phyloP scores from a whole-genome alignment of 2,329 filamentous ascomycete genomes.

The Penicillium corylophilum region DNA sequence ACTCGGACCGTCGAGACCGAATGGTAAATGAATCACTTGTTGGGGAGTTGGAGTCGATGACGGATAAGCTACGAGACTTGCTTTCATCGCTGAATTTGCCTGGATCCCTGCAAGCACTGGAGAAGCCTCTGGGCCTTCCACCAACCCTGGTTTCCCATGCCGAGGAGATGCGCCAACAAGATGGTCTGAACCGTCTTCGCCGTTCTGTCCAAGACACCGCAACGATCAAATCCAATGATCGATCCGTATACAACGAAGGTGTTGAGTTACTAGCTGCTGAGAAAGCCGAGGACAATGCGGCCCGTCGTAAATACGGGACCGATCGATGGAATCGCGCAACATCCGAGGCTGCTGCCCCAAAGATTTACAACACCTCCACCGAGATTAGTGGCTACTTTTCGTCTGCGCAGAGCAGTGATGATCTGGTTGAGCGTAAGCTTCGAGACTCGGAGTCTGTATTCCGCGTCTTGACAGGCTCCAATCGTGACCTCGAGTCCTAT shows the following conservation, averaged over 20 bases:
- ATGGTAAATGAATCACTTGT: constrained; percentile 86
- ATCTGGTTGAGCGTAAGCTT: constrained; percentile 74
- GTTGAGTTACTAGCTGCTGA: constrained; percentile 75
- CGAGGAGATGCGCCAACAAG: constrained; percentile 88
- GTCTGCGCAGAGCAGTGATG: constrained; percentile 65
- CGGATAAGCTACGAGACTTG: constrained; percentile 73
- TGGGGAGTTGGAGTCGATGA: constrained; percentile 77
- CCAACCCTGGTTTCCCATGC: constrained; percentile 83
- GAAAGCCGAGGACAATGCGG: constrained; percentile 75
- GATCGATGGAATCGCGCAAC: constrained; percentile 75
- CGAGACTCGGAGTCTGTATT: constrained; percentile 72
- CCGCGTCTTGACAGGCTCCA: constrained; percentile 72
- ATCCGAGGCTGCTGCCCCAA: constrained; percentile 67
- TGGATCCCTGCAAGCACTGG: constrained; percentile 87
- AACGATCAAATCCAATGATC: constrained; percentile 79
- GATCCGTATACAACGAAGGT: constrained; percentile 78
- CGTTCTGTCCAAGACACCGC: constrained; percentile 84
- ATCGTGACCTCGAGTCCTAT: constrained; percentile 79
- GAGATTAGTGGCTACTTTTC: constrained; percentile 89
- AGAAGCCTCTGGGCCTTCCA: constrained; percentile 89
- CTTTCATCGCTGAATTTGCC: constrained; percentile 83
- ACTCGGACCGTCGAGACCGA: constrained; percentile 87
- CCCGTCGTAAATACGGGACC: constrained; percentile 78
- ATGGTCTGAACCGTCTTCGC: constrained; percentile 74
- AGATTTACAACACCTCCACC: constrained; percentile 70